Evolutionary conservation across 2,329 filamentous ascomycete species (phyloP), one percentile per base, ranked within the genome.

Genomic region (Penicillium frequentans): DNA sequence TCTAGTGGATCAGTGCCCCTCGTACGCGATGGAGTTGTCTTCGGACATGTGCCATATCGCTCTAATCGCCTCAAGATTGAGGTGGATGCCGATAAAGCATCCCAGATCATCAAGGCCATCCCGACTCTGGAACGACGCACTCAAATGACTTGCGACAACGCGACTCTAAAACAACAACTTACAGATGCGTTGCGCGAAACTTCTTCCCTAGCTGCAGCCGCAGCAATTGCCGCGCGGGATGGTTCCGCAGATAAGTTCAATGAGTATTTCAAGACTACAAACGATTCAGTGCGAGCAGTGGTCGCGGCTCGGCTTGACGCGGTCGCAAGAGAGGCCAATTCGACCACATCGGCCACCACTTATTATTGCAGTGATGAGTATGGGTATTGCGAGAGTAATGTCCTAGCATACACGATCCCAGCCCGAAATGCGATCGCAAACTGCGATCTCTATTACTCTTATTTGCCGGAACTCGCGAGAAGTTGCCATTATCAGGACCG

Each of bases 401-500:
- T 86, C 3, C 73, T 89, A 19, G 87, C 86, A 1, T 89, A 87
- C 70, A 87, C 86, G 0, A 72, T 86, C 5, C 83, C 84, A 1
- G 74, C 77, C 1, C 66, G 64, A 27, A 82, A 81, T 70, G 75
- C 81, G 68, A 83, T 88, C 71, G 83, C 82, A 55, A 87, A 87
- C 75, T 89, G 86, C 73, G 76, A 79, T 14, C 70, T 84, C 74
- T 89, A 86, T 76, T 81, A 73, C 51, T 59, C 68, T 45, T 74
- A 70, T 13, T 77, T 89, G 9, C 77, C 83, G 0, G 76, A 78
- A 1, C 57, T 84, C 29, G 74, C 81, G 10, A 64, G 63, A 9
- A 73, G 69, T 1, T 90, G 87, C 76, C 85, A 89, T 68, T 80
- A 66, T 2, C 86, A 89, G 73, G 87, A 89, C 67, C 84, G 87